phyloP scores from a whole-genome alignment of 2,329 filamentous ascomycete genomes.

The Colletotrichum sp. region DNA sequence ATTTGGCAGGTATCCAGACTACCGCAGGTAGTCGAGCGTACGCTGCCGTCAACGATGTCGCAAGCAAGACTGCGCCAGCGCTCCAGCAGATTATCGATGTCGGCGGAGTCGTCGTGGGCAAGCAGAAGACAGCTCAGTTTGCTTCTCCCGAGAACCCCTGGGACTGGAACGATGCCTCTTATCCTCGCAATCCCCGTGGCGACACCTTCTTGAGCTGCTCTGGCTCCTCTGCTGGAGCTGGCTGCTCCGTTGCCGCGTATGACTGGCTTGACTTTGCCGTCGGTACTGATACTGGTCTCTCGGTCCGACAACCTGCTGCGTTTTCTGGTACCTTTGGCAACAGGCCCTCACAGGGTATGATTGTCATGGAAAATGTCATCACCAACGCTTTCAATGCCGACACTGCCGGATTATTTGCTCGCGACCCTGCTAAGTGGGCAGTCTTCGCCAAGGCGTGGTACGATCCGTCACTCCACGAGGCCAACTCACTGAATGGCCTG shows the following conservation, averaged over 20 bases:
- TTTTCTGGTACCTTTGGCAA: conserved; percentile 32
- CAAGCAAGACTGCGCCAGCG: conserved; percentile 50
- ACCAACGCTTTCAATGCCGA: conserved; percentile 29
- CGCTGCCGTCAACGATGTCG: conserved; percentile 55
- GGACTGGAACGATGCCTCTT: conserved; percentile 46
- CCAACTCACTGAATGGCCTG: conserved; percentile 38
- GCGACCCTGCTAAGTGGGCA: conserved; percentile 30
- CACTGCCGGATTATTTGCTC: conserved; percentile 30
- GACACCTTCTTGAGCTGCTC: conserved; percentile 46
- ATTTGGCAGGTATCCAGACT: conserved; percentile 55
- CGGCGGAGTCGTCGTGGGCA: conserved; percentile 62
- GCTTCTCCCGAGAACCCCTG: conserved; percentile 43
- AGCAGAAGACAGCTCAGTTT: conserved; percentile 56
- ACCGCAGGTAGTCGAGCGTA: conserved; percentile 62
- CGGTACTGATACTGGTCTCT: conserved; percentile 26
- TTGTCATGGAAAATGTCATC: conserved; percentile 26
- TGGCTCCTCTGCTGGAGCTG: conserved; percentile 29
- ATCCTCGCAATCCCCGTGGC: conserved; percentile 50
- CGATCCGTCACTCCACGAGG: conserved; percentile 34
- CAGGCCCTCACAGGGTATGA: conserved; percentile 29
- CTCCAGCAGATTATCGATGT: conserved; percentile 62
- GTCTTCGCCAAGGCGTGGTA: conserved; percentile 44
- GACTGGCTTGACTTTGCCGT: conserved; percentile 30
- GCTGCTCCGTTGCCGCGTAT: conserved; percentile 30
- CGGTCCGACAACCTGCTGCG: conserved; percentile 29